phyloP scores from a whole-genome alignment of 1,284 basidiomycete species.

The Rhizoctonia solani region DNA sequence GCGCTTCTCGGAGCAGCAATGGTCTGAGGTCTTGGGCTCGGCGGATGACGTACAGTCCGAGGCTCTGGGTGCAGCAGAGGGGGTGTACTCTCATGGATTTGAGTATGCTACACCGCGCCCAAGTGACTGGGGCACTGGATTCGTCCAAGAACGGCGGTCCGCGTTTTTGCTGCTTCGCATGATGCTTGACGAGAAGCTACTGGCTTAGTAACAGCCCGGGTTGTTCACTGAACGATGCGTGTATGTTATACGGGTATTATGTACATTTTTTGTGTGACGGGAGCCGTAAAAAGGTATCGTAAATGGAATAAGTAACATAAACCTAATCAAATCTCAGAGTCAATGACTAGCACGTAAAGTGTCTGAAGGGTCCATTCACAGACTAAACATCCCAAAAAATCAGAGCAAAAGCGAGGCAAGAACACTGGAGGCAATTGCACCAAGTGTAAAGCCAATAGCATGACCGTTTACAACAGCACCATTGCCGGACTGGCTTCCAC shows the following conservation, averaged over 20 bases:
- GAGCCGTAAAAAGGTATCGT: conserved; percentile 8
- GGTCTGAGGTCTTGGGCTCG: conserved; percentile 12
- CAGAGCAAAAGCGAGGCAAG: conserved; percentile 17
- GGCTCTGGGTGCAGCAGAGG: neutral
- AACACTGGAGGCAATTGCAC: neutral
- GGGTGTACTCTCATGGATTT: conserved; percentile 20
- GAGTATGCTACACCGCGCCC: conserved; percentile 12
- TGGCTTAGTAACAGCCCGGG: neutral
- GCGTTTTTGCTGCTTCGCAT: conserved; percentile 29
- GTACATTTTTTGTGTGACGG: conserved; percentile 15
- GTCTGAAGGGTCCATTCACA: no score
- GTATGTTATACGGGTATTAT: conserved; percentile 18
- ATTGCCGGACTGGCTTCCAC: neutral
- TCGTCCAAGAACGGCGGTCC: conserved; percentile 23
- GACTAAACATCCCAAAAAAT: neutral
- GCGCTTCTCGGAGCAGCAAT: conserved; percentile 29
- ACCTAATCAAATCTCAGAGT: neutral
- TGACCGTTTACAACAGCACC: neutral
- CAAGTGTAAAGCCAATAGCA: neutral
- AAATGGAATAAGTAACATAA: conserved; percentile 11
- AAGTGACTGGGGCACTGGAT: conserved; percentile 27
- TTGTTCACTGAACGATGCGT: neutral
- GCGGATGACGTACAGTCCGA: neutral
- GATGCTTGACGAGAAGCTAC: conserved; percentile 24
- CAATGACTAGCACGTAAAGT: neutral